Base-by-base conservation (phyloP, 1,284 basidiomycete genomes). In the Wallemia mellicola region DNA sequence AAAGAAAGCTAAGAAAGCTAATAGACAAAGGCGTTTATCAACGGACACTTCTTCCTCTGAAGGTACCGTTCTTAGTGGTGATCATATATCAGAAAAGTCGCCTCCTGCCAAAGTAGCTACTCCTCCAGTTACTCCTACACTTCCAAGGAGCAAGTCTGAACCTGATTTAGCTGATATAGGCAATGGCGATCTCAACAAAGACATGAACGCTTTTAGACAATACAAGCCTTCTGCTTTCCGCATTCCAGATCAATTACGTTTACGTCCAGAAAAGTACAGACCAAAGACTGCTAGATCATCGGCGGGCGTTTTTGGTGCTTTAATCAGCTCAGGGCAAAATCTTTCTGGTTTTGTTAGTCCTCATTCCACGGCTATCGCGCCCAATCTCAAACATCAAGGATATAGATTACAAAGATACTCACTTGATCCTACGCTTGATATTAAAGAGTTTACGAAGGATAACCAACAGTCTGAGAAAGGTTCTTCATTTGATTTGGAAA, bases 231-330 rank as follows among this genome's bases (percentile, higher is more conserved):
- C 38, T 15, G 38, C 38, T 15, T 48, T 48, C 38, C 38, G 38
- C n/a, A 48, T 58, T 26, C 60, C 30, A 64, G 67, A 28, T 63
- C 65, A 24, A 64, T 64, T 17, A 63, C 65, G 54, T 24, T 56
- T 24, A 28, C 56, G 54, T 22, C 59, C 55, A 14, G 27, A 27
- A 33, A 63, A 65, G 58, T 68, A 73, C 62, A 65, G 75, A n/a
- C 80, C 78, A 2, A 70, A 75, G 33, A 72, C 73, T 1, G 73
- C 77, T 9, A 70, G 75, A 57, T 77, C 72, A 61, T 75, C 73
- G 5, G 82, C 74, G 0, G 82, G 83, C 2, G 81, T 82, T 0
- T 77, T 84, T 64, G 83, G 81, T 14, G 76, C 80, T 5, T 74
- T 86, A 24, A 24, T 57, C 32, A 55, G 54, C 55, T 19, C 19